Evolutionary conservation across 169 alveolate species (phyloP).

Genomic region (Plasmodium gaboni): DNA sequence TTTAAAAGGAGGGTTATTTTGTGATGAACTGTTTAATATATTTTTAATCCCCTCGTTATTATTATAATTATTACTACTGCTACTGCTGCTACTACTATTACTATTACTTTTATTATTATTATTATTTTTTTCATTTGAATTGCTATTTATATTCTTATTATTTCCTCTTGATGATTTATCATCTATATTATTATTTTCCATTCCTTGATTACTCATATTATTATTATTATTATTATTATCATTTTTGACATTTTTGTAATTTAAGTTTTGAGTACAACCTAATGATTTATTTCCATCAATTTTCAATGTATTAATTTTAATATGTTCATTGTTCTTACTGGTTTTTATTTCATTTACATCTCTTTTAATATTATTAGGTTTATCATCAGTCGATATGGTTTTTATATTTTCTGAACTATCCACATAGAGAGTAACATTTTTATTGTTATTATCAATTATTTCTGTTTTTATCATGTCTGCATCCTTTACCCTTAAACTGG

Average conservation of each 20-base stretch:
- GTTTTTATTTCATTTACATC: not conserved
- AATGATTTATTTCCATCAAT: too few species aligned
- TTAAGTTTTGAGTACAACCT: not conserved
- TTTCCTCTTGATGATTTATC: constrained; percentile 2
- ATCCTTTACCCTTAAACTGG: not conserved
- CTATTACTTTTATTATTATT: not conserved
- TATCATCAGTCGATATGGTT: too few species aligned
- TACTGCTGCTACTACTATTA: not conserved
- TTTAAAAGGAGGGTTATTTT: not conserved
- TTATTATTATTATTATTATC: not conserved
- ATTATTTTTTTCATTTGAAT: not conserved
- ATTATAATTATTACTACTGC: not conserved
- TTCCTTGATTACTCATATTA: not conserved
- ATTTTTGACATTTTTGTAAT: not conserved
- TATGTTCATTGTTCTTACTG: not conserved
- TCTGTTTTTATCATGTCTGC: not conserved
- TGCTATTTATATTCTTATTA: not conserved
- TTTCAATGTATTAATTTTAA: too few species aligned
- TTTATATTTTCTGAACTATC: too few species aligned
- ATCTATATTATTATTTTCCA: not conserved
- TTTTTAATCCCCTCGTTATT: not conserved
- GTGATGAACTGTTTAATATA: not conserved
- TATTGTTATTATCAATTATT: not conserved
- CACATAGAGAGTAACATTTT: not conserved
- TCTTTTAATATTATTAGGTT: too few species aligned